These are phyloP conservation scores for Leonotis leonurus DNA, from an alignment of 257 asterid genomes.

Conservation along the genomic window DNA sequence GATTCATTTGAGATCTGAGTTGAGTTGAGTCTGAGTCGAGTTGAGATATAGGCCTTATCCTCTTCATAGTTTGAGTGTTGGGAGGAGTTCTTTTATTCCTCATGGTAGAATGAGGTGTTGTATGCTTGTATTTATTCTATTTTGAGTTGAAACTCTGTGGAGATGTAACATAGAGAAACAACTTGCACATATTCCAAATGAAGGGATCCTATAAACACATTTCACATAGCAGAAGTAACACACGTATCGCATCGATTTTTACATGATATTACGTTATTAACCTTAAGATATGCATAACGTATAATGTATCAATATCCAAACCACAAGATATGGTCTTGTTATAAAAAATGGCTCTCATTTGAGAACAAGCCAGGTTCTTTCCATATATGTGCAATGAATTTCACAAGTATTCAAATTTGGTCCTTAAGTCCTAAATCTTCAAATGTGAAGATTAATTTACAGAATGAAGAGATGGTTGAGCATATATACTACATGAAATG, in stretches of 20 bases:
- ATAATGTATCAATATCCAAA: too few species aligned
- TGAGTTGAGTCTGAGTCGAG: too few species aligned
- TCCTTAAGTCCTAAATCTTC: background rate
- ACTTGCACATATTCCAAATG: conserved; percentile 28
- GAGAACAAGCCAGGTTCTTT: too few species aligned
- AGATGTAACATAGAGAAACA: conserved; percentile 59
- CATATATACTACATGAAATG: background rate
- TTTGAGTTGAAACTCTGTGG: conserved; percentile 34
- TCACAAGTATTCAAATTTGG: background rate
- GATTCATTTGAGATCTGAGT: too few species aligned
- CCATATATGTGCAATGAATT: too few species aligned
- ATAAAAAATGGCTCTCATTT: too few species aligned
- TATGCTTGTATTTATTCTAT: too few species aligned
- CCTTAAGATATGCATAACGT: background rate
- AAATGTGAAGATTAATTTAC: background rate
- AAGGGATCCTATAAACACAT: conserved; percentile 16
- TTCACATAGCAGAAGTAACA: background rate
- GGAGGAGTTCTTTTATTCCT: too few species aligned
- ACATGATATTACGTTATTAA: background rate
- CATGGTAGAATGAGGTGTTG: too few species aligned
- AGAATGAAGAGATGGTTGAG: background rate
- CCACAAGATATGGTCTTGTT: too few species aligned
- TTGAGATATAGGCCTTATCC: too few species aligned
- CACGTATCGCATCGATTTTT: background rate
- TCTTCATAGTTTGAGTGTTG: too few species aligned